These are phyloP conservation scores for Plenodomus lindquistii DNA, from an alignment of 2,329 filamentous ascomycete species.

Conservation along the genomic window DNA sequence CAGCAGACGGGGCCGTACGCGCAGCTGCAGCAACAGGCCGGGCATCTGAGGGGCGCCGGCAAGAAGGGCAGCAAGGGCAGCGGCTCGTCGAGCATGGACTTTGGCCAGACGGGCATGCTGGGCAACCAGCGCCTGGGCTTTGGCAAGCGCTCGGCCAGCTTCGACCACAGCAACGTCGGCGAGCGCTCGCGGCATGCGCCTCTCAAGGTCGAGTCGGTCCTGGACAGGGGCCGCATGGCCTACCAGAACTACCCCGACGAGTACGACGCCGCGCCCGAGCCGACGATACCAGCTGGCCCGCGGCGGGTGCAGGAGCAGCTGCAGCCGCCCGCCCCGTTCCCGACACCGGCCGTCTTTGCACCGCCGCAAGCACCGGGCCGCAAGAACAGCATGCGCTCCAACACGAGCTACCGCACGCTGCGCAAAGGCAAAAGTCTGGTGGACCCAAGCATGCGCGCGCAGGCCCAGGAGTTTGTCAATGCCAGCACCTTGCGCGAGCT, in stretches of 20 bases:
- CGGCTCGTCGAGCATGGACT: conserved; percentile 67
- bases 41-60: conserved; percentile 50
- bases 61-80: conserved; percentile 74
- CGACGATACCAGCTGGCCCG: conserved; percentile 80
- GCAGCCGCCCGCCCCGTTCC: conserved; percentile 46
- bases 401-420: conserved; percentile 51
- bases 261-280: conserved; percentile 82
- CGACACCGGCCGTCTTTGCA: conserved; percentile 43
- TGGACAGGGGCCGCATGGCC: conserved; percentile 50
- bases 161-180: conserved; percentile 59
- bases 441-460: conserved; percentile 48
- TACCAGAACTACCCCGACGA: conserved; percentile 58
- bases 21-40: conserved; percentile 29
- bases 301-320: conserved; percentile 56
- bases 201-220: conserved; percentile 48
- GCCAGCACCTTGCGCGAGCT: conserved; percentile 48
- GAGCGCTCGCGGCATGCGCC: conserved; percentile 23
- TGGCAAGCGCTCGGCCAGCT: conserved; percentile 70
- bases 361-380: conserved; percentile 54
- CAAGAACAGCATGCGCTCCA: conserved; percentile 63
- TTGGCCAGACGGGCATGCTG: conserved; percentile 62
- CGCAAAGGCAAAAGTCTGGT: conserved; percentile 50
- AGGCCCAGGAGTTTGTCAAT: conserved; percentile 55
- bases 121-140: conserved; percentile 61
- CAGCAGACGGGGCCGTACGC: conserved; percentile 28